These are phyloP conservation scores for Leishmania arabica DNA, from an alignment of 208 protist genomes.

Conservation along the genomic window DNA sequence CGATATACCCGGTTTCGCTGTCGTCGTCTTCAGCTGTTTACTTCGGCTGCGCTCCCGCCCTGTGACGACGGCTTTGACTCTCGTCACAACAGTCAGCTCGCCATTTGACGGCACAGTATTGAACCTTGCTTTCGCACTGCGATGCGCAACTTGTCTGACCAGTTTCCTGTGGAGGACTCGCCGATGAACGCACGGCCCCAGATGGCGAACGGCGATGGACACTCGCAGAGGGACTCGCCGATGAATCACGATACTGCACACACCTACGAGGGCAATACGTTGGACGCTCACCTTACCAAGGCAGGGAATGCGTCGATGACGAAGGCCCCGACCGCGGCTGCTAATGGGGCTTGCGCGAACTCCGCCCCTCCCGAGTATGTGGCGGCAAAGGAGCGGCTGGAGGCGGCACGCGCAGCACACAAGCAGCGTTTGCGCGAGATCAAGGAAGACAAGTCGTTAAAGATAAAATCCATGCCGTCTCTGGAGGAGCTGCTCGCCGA, in stretches of 20 bases:
- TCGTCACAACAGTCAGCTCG: no score
- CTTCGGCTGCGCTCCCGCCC: no score
- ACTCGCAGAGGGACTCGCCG: not conserved
- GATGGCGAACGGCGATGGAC: not conserved
- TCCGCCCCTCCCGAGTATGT: slow-evolving; percentile 17
- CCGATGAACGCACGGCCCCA: no score
- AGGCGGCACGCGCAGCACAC: slow-evolving; percentile 31
- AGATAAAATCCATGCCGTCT: slow-evolving; percentile 35
- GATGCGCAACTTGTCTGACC: no score
- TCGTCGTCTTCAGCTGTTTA: no score
- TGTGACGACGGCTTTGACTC: no score
- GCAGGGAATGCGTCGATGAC: no score
- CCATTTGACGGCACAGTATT: no score
- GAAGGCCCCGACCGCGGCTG: not conserved
- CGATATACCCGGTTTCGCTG: no score
- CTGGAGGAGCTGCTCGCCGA: slow-evolving; percentile 59
- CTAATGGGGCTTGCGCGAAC: not conserved
- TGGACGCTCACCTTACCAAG: not conserved
- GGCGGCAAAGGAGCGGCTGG: slow-evolving; percentile 24
- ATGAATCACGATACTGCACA: not conserved
- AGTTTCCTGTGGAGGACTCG: no score
- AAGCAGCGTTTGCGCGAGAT: slow-evolving; percentile 33
- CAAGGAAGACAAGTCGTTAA: slow-evolving; percentile 24
- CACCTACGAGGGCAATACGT: not conserved
- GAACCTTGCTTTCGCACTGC: no score